phyloP scores from a whole-genome alignment of 2,329 filamentous ascomycete species.

The Fusarium buxicola region DNA sequence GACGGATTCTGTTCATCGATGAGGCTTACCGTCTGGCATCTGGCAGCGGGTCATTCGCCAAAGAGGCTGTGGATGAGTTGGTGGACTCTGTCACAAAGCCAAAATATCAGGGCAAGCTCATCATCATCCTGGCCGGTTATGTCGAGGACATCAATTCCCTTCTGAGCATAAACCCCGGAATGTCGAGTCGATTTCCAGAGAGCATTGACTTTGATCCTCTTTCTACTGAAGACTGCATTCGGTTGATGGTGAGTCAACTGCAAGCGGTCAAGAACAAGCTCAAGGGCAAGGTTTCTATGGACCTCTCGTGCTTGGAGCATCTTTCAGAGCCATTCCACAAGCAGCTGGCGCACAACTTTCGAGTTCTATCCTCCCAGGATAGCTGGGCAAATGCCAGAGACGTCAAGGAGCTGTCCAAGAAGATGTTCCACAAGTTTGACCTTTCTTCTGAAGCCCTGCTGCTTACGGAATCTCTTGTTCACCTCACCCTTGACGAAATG shows the following conservation, averaged over 20 bases:
- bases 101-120: constrained; percentile 67
- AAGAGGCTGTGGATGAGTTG: constrained; percentile 66
- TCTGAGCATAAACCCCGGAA: constrained; percentile 69
- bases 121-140: constrained; percentile 78
- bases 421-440: constrained; percentile 57
- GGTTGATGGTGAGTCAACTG: constrained; percentile 54
- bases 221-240: constrained; percentile 54
- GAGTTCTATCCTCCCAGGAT: constrained; percentile 53
- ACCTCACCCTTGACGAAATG: constrained; percentile 41
- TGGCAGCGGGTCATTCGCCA: constrained; percentile 64
- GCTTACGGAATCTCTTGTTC: constrained; percentile 35
- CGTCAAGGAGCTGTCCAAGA: constrained; percentile 64
- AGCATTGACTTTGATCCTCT: constrained; percentile 66
- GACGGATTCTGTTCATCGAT: constrained; percentile 77
- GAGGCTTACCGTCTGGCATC: constrained; percentile 73
- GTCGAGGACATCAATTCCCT: constrained; percentile 73
- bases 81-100: constrained; percentile 66
- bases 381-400: constrained; percentile 75
- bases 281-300: constrained; percentile 31
- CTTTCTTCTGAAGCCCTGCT: constrained; percentile 12
- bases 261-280: constrained; percentile 42
- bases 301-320: constrained; percentile 44
- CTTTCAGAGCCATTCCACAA: constrained; percentile 16
- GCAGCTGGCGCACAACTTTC: constrained; percentile 49
- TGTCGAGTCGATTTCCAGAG: constrained; percentile 74